Evolutionary conservation across 306 rosid species (phyloP).

Genomic region (Calophaca sinica): DNA sequence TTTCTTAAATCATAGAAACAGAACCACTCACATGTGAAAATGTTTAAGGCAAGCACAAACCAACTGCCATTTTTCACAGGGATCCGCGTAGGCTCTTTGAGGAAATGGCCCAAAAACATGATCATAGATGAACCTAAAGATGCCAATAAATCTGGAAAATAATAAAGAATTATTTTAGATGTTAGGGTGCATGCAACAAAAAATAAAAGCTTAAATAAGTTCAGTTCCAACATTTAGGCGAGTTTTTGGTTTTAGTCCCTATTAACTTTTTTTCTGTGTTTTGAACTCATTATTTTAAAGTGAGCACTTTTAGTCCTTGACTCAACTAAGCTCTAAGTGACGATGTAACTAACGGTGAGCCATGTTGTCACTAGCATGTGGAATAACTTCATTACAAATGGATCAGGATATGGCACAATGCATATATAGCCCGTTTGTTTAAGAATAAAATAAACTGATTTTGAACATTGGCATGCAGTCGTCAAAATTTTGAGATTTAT

Average conservation of each 20-base stretch:
- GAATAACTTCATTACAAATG: too few relatives aligned
- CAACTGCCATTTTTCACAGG: slow-evolving; percentile 93
- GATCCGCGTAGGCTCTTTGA: slow-evolving; percentile 92
- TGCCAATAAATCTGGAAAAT: slow-evolving; percentile 84
- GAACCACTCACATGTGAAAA: slow-evolving; percentile 82
- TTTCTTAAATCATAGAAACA: slow-evolving; percentile 33
- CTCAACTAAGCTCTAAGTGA: not conserved
- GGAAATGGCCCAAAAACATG: slow-evolving; percentile 99
- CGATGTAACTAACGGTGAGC: not conserved
- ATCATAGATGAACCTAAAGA: slow-evolving; percentile 91
- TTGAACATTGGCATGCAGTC: too few relatives aligned
- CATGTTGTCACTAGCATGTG: not conserved
- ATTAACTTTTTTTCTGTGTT: not conserved
- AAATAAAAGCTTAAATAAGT: slow-evolving; percentile 9
- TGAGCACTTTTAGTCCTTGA: not conserved
- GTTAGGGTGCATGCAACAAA: slow-evolving; percentile 19
- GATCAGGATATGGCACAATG: not conserved
- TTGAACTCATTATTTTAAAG: not conserved
- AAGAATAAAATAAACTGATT: too few relatives aligned
- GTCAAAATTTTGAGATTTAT: too few relatives aligned
- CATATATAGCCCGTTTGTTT: too few relatives aligned
- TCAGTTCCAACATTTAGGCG: not conserved
- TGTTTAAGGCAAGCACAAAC: slow-evolving; percentile 90
- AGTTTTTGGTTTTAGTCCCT: slow-evolving; percentile 11
- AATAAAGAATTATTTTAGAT: slow-evolving; percentile 10